A percentile compares a stretch with the other conserved stretches of the same genome.
Conservation (phyloP, 805 yeast species). For the Ogataea allantospora region DNA sequence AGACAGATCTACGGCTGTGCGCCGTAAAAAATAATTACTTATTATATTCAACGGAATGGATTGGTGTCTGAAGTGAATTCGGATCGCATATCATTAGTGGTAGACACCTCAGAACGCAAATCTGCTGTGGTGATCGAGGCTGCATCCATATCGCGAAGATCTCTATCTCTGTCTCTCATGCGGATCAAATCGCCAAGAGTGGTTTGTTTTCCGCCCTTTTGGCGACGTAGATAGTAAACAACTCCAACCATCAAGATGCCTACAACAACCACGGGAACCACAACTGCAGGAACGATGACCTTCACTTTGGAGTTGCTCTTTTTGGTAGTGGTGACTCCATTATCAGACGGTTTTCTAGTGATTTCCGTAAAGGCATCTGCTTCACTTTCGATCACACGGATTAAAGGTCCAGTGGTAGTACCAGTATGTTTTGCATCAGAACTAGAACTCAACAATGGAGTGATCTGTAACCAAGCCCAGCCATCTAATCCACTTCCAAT, state of each 20-base stretch:
- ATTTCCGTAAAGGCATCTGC: conserved; percentile 33
- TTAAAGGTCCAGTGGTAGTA: conserved; percentile 39
- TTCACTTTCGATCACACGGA: conserved; percentile 35
- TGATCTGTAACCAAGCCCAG: conserved; percentile 37
- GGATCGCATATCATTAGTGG: conserved; percentile 18
- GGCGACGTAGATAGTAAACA: conserved; percentile 29
- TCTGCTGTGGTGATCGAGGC: conserved; percentile 24
- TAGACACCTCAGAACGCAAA: conserved; percentile 21
- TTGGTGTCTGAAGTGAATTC: neutral
- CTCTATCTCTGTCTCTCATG: conserved; percentile 14
- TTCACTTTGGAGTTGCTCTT: conserved; percentile 24
- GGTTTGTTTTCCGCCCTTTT: conserved; percentile 3
- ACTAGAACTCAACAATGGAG: conserved; percentile 37
- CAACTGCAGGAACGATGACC: conserved; percentile 42
- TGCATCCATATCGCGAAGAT: conserved; percentile 11
- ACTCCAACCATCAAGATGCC: conserved; percentile 31
- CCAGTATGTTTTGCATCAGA: conserved; percentile 39
- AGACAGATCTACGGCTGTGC: conserved; percentile 13
- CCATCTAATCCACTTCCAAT: conserved; percentile 29
- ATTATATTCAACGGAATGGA: conserved; percentile 5
- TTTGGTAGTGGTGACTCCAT: conserved; percentile 23
- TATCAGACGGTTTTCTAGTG: conserved; percentile 41
- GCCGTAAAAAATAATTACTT: neutral
- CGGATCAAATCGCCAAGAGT: conserved; percentile 15
- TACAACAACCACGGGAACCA: conserved; percentile 40